Base-by-base conservation (phyloP, 1,139 yeast species). In the Geotrichum carabidarum region DNA sequence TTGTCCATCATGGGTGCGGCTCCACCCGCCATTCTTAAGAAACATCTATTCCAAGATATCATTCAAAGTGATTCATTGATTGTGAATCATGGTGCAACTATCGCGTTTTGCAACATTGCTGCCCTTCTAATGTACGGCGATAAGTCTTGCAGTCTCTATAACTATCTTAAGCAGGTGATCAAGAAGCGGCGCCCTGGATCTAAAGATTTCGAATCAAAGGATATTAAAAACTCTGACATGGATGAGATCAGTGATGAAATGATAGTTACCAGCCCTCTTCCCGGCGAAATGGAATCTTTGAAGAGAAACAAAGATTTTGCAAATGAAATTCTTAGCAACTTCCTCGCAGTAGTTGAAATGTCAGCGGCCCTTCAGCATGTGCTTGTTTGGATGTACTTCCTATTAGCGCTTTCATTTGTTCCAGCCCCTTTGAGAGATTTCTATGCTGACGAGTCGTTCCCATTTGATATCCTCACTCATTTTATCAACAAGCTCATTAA, bases 51-150 rank as follows among this genome's bases (percentile, higher is more conserved):
- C 2, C n/a, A 17, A 9, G 40, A 37, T 37, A 37, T 37, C 15
- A 8, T n/a, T 11, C 9, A n/a, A 17, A 15, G 34, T 11, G 34
- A 42, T 12, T 42, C 44, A 8, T 9, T 15, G 6, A 14, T 51
- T 27, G 46, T 48, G 12, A 44, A 35, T 22, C 57, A 63, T 14
- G 66, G 65, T 1, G 61, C 66, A 8, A 57, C 57, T 15, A 42
- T 64, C 8, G 68, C 68, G 2, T 58, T 61, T 22, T 64, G 67
- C 50, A 65, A 66, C 46, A 64, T 65, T 46, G 51, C 65, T 8
- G 63, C 67, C 4, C 36, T 66, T n/a, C 53, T 66, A 27, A 61
- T 59, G 8, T 62, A 65, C 48, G 69, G 68, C 1, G 51, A 55
- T n/a, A 38, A 50, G 11, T 48, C 51, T 17, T 57, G 58, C 50